Evolutionary conservation across 495 filamentous ascomycete species (phyloP).

Genomic region (Talaromyces trachyspermus): DNA sequence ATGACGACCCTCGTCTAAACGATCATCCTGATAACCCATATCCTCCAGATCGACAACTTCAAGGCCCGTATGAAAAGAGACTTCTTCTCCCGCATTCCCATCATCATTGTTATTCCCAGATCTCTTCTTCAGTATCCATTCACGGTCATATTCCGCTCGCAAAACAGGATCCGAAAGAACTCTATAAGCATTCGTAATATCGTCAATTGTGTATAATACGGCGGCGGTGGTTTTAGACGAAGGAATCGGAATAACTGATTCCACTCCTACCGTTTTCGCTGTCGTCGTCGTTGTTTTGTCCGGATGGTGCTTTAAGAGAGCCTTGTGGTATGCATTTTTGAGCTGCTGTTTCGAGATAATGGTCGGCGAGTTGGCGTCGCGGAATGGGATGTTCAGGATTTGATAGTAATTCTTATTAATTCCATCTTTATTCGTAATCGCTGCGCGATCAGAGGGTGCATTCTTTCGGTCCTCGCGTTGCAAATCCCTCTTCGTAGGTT

Average conservation of each 20-base stretch:
- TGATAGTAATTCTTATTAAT: slow-evolving; percentile 38
- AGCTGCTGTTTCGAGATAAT: slow-evolving; percentile 40
- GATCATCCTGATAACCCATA: slow-evolving; percentile 22
- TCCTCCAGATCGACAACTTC: slow-evolving; percentile 84
- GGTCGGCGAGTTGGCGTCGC: slow-evolving; percentile 8
- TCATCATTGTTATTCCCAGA: slow-evolving; percentile 5
- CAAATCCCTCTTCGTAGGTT: no score
- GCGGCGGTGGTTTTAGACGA: slow-evolving; percentile 5
- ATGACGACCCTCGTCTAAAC: neutral
- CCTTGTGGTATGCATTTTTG: slow-evolving; percentile 71
- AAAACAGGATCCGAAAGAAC: slow-evolving; percentile 53
- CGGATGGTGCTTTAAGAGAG: slow-evolving; percentile 72
- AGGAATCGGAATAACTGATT: no score
- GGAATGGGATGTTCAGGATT: slow-evolving; percentile 44
- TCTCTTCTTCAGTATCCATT: slow-evolving; percentile 32
- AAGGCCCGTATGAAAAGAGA: slow-evolving; percentile 56
- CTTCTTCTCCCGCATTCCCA: slow-evolving; percentile 20
- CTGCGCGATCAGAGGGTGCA: no score
- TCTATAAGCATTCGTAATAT: slow-evolving; percentile 70
- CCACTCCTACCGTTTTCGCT: no score
- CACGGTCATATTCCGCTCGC: slow-evolving; percentile 59
- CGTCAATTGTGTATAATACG: slow-evolving; percentile 56
- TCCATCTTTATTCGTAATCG: neutral
- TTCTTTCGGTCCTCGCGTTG: no score
- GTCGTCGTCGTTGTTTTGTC: slow-evolving; percentile 77